Percentiles rank a stretch among this genome's conserved stretches.
These are phyloP conservation scores for Mariannaea elegans DNA, from an alignment of 2,329 filamentous ascomycete genomes.

Conservation along the genomic window DNA sequence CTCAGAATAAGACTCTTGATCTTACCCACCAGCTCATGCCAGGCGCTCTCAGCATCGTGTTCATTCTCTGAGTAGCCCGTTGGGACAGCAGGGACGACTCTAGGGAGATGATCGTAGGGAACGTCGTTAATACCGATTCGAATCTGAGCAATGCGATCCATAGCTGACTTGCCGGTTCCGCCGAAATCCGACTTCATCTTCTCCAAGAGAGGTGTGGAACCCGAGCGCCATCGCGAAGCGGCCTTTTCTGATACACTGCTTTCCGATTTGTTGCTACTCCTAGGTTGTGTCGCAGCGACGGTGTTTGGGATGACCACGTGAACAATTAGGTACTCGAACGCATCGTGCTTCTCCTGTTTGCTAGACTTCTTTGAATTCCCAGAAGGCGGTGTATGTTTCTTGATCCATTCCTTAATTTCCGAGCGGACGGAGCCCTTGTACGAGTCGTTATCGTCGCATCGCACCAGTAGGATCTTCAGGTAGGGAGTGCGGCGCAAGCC, in stretches of 20 bases:
- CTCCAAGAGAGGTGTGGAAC: slow-evolving; percentile 85
- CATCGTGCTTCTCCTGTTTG: slow-evolving; percentile 91
- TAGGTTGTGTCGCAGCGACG: slow-evolving; percentile 79
- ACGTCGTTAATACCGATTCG: slow-evolving; percentile 77
- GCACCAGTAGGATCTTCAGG: slow-evolving; percentile 86
- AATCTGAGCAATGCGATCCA: slow-evolving; percentile 86
- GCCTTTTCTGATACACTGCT: slow-evolving; percentile 71
- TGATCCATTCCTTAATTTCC: slow-evolving; percentile 90
- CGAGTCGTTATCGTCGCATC: slow-evolving; percentile 94
- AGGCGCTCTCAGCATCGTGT: slow-evolving; percentile 82
- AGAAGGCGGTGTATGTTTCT: slow-evolving; percentile 72
- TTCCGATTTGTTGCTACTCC: slow-evolving; percentile 66
- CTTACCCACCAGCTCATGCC: slow-evolving; percentile 85
- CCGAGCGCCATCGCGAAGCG: slow-evolving; percentile 79
- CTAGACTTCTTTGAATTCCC: slow-evolving; percentile 63
- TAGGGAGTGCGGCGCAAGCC: slow-evolving; percentile 93
- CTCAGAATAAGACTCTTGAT: slow-evolving; percentile 86
- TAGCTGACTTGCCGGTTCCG: slow-evolving; percentile 70
- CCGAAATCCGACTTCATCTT: slow-evolving; percentile 94
- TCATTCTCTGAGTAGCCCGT: slow-evolving; percentile 74
- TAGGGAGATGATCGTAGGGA: slow-evolving; percentile 70
- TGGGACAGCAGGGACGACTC: slow-evolving; percentile 70
- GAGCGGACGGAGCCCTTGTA: slow-evolving; percentile 85
- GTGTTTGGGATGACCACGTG: slow-evolving; percentile 93
- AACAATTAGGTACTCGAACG: slow-evolving; percentile 93